Base-by-base conservation (phyloP, 441 rosid species). In the Pelargonium citronellum region DNA sequence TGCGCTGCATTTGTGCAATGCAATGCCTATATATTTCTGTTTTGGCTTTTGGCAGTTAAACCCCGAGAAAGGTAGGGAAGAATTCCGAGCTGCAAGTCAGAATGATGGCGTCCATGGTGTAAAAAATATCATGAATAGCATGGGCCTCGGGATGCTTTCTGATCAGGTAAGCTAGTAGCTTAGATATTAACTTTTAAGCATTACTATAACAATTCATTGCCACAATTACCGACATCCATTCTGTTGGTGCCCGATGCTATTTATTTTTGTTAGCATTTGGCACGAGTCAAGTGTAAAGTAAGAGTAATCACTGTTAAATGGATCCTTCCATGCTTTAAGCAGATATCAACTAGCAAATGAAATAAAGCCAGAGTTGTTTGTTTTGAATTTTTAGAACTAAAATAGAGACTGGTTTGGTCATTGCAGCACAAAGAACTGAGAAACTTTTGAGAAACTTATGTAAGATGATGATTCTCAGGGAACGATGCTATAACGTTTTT, bases 81-180 rank as follows among this genome's bases (percentile, higher is more conserved):
- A 77, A 69, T 84, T 85, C 63, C 81, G 69, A 16, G 66, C 68
- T 75, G 82, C 70, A 7, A 85, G 16, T 78, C 84, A 81, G 76
- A 78, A 67, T 49, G 68, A 69, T 73, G 86, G 79, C 17, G 80
- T 83, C 27, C 75, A 76, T 27, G 86, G 85, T 67, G 81, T 85
- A 68, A 87, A 88, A 71, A 84, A 85, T 76, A 70, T 91, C 41
- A 85, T 90, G 90, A 83, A 84, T 64, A 86, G 87, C 75, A 84
- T 90, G 94, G 96, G 97, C 78, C 89, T 89, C 3, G 94, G 94
- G 57, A 83, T 80, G 89, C 83, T 89, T 61, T 88, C 84, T 7
- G 82, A 88, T 64, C 88, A 86, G 92, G 96, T 91, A 68, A 69
- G 67, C 68, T 20, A n/a, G 10, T 65, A 16, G 64, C 37, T 68